A percentile compares a stretch with the other conserved stretches of the same genome.
Evolutionary conservation across 192 early-diverging fungal genomes (phyloP).

Genomic region (Mortierella claussenii): DNA sequence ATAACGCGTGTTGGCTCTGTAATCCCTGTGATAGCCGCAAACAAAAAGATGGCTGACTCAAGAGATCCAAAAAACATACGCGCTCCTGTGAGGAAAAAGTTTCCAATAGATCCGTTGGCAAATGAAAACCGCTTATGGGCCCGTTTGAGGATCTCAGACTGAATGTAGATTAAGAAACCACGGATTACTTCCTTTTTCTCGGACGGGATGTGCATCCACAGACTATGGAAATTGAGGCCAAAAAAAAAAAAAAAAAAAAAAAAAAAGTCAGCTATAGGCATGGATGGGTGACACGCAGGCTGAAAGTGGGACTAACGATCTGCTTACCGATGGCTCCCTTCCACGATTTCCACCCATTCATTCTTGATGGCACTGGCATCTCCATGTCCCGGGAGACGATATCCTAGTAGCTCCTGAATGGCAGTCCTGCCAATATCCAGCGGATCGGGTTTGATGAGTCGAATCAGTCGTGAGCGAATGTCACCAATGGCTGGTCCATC

Average conservation of each 20-base stretch:
- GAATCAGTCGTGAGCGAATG: constrained; percentile 70
- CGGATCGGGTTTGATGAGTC: constrained; percentile 70
- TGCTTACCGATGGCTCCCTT: constrained; percentile 73
- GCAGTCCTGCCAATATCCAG: constrained; percentile 66
- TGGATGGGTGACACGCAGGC: too few relatives aligned
- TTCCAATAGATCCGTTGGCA: constrained; percentile 79
- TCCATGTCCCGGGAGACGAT: constrained; percentile 70
- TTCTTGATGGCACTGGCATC: constrained; percentile 67
- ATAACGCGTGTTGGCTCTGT: constrained; percentile 73
- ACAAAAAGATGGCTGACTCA: constrained; percentile 79
- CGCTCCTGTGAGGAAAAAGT: constrained; percentile 83
- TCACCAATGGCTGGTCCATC: constrained; percentile 84
- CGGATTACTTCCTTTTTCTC: constrained; percentile 77
- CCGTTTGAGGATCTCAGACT: constrained; percentile 72
- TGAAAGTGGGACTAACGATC: constrained; percentile 1
- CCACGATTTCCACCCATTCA: constrained; percentile 79
- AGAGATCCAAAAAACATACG: constrained; percentile 77
- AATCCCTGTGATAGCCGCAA: constrained; percentile 74
- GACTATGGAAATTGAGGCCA: constrained; percentile 20
- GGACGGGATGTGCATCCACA: constrained; percentile 61
- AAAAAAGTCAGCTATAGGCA: neutral
- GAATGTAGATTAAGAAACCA: constrained; percentile 74
- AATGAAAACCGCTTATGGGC: constrained; percentile 76
- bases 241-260: neutral
- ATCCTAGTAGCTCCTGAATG: constrained; percentile 74